phyloP scores from a whole-genome alignment of 352 stramenopile genomes.

The Phytopythium sindhum region DNA sequence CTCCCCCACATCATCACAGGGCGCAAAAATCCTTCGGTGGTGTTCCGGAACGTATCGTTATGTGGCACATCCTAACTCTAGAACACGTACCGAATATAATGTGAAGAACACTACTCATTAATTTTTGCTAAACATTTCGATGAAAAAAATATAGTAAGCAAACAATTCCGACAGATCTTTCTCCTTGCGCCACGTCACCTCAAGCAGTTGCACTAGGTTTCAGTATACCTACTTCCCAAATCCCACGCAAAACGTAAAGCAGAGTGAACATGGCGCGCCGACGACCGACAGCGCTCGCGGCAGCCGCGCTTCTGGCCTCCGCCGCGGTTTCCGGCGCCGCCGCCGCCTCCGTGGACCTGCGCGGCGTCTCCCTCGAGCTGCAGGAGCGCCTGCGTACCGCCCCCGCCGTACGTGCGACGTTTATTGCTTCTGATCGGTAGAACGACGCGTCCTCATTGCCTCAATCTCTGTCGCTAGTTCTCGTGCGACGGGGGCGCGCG shows the following conservation, averaged over 20 bases:
- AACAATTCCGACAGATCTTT: not conserved
- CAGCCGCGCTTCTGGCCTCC: not conserved
- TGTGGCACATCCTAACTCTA: not conserved
- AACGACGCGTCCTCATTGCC: too few species aligned
- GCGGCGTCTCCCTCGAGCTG: constrained; percentile 36
- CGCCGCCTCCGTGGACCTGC: constrained; percentile 19
- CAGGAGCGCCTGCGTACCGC: constrained; percentile 32
- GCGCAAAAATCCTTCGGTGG: too few species aligned
- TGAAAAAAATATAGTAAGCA: too few species aligned
- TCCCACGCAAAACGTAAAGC: not conserved
- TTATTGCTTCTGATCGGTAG: too few species aligned
- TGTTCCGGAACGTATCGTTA: not conserved
- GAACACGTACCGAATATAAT: too few species aligned
- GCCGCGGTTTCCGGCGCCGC: not conserved
- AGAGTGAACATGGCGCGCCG: not conserved
- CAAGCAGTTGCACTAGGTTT: not conserved
- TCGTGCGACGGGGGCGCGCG: constrained; percentile 60
- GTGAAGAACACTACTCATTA: too few species aligned
- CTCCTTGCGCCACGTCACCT: not conserved
- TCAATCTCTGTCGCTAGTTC: too few species aligned
- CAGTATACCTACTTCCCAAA: not conserved
- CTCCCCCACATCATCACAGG: too few species aligned
- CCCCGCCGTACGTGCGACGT: constrained; percentile 40
- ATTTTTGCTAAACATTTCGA: not conserved
- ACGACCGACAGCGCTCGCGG: not conserved